Base-by-base conservation (phyloP, 106 monocot species). In the Acanthochlamys bracteata region DNA sequence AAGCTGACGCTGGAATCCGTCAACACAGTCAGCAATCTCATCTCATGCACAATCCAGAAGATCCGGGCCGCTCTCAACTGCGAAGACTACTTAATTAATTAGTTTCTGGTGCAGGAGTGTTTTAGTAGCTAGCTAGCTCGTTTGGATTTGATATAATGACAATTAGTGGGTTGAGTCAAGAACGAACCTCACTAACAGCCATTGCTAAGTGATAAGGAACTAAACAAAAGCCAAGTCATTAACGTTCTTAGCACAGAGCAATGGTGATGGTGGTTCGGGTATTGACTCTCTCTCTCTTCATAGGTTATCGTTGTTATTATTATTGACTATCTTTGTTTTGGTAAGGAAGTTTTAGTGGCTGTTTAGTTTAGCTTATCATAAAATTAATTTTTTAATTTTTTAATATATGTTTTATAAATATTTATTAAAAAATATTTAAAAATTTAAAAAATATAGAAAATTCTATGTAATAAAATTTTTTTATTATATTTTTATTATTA, bases 41-140 rank as follows among this genome's bases (percentile, higher is more conserved):
- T 93, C 25, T 75, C 82, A n/a, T 82, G 82, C 77, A 88, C 93
- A 24, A 69, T 93, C 41, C 84, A 88, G 61, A 88, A 85, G 77
- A 92, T 92, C 62, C 77, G 76, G 52, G 79, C 69, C 10, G 86
- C 86, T 0, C 70, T 91, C 39, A 57, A 71, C 55, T 65, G 66
- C 25, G 69, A 77, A 11, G 27, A 11, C 20, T 59, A 49, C 4
- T 9, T 49, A 49, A 49, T 4, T 26, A 39, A 13, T 40, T 41
- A 59, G 27, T 59, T 24, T 15, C 7, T 13, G 25, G 15, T 11
- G 6, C 11, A 7, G 17, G 17, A 49, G 12, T 17, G 17, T 9
- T 25, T 23, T 26, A 59, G 25, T 57, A 24, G 14, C 7, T 57
- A 57, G 9, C 4, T 57, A 22, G 3, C 3, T 57, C 1, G 20